phyloP scores from a whole-genome alignment of 768 basidiomycete species.

The Tubosaeta sp. region DNA sequence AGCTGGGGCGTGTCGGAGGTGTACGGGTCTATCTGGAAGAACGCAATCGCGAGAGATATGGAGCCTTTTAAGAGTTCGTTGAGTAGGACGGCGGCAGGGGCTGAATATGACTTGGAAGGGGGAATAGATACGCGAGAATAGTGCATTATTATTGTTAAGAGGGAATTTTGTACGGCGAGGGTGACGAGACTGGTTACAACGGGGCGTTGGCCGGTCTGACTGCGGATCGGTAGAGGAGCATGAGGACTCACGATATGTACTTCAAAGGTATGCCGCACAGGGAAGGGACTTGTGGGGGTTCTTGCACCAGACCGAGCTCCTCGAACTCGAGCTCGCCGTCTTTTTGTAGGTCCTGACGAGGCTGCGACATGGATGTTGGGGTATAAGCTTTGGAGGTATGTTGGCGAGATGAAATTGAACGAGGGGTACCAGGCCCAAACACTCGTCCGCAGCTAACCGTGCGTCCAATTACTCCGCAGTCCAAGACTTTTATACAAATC shows the following conservation, averaged over 20 bases:
- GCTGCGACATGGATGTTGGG: slow-evolving; percentile 20
- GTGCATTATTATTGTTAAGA: slow-evolving; percentile 92
- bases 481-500: slow-evolving; percentile 17
- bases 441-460: slow-evolving; percentile 7
- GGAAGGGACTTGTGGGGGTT: slow-evolving; percentile 42
- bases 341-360: slow-evolving; percentile 25
- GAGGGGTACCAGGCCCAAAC: neutral
- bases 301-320: slow-evolving; percentile 41
- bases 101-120: slow-evolving; percentile 76
- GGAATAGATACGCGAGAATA: slow-evolving; percentile 84
- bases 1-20: slow-evolving; percentile 29
- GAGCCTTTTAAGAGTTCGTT: slow-evolving; percentile 91
- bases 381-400: slow-evolving; percentile 21
- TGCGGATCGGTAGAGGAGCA: slow-evolving; percentile 3
- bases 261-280: slow-evolving; percentile 71
- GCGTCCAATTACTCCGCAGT: slow-evolving; percentile 20
- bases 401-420: neutral
- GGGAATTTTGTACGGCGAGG: slow-evolving; percentile 90
- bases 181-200: slow-evolving; percentile 57
- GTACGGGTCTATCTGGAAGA: slow-evolving; percentile 49
- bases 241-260: slow-evolving; percentile 65
- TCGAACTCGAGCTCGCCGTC: slow-evolving; percentile 39
- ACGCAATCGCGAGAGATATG: slow-evolving; percentile 87
- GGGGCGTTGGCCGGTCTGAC: slow-evolving; percentile 1
- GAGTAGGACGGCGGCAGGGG: slow-evolving; percentile 90